phyloP scores from a whole-genome alignment of 2,329 filamentous ascomycete species.

The Arthrinium phaeospermum region DNA sequence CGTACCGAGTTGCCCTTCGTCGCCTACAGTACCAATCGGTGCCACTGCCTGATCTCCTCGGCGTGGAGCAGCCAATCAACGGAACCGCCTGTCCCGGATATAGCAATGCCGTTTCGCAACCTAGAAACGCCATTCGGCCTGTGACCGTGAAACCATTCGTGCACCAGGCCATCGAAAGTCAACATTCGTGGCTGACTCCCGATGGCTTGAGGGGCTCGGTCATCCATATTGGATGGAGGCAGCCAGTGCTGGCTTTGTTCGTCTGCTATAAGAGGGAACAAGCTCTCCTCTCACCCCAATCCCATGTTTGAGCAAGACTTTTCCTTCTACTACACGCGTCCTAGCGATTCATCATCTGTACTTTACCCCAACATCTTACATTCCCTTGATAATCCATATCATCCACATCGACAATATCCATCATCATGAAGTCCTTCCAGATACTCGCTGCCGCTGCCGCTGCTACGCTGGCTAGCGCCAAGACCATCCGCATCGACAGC shows the following conservation, averaged over 20 bases:
- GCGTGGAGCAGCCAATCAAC: not conserved
- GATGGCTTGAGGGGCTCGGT: not conserved
- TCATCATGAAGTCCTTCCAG: constrained; percentile 16
- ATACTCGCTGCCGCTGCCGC: not conserved
- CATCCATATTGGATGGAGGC: not conserved
- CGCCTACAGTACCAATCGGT: not conserved
- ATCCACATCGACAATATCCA: not conserved
- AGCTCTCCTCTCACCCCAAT: not conserved
- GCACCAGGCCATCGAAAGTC: not conserved
- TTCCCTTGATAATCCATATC: not conserved
- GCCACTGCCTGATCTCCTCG: not conserved
- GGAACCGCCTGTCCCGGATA: constrained; percentile 5
- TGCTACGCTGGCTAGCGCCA: constrained; percentile 4
- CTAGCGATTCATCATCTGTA: not conserved
- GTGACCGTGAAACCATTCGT: not conserved
- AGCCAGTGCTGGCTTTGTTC: not conserved
- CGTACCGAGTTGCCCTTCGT: not conserved
- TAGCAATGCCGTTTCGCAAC: constrained; percentile 3
- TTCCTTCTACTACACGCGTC: not conserved
- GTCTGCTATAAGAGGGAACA: not conserved
- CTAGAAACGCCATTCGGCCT: not conserved
- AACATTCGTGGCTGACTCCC: not conserved
- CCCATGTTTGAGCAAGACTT: not conserved
- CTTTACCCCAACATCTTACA: not conserved
- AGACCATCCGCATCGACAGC: constrained; percentile 21